Evolutionary conservation across 2,329 filamentous ascomycete species (phyloP).

Genomic region (Fusarium sp.): DNA sequence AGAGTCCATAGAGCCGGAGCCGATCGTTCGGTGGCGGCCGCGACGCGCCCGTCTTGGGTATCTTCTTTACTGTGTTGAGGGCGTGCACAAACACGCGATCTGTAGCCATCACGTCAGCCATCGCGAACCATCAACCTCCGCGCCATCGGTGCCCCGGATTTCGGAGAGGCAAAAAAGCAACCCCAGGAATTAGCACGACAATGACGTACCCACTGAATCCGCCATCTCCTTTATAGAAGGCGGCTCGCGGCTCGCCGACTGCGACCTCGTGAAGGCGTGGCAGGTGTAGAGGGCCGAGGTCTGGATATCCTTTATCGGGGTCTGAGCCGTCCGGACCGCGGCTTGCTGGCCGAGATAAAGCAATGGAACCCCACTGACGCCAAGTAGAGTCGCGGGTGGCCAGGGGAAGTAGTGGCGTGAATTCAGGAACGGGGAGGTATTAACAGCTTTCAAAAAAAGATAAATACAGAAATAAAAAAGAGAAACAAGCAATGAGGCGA

Average conservation of each 20-base stretch:
- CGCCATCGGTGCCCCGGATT: neutral
- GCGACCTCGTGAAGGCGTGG: constrained; percentile 29
- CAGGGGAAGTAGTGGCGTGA: constrained; percentile 16
- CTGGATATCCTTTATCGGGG: constrained; percentile 42
- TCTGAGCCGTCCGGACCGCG: constrained; percentile 44
- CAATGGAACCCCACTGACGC: constrained; percentile 34
- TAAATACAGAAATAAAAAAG: neutral
- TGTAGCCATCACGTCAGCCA: constrained; percentile 54
- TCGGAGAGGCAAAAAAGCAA: neutral
- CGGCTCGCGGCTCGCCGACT: constrained; percentile 30
- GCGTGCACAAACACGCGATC: constrained; percentile 99
- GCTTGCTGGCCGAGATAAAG: constrained; percentile 43
- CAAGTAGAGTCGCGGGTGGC: neutral
- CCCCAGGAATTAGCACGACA: neutral
- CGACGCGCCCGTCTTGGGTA: constrained; percentile 90
- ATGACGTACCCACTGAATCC: constrained; percentile 47
- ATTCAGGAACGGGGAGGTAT: neutral
- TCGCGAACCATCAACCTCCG: neutral
- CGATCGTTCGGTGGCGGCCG: constrained; percentile 88
- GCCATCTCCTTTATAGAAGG: constrained; percentile 39
- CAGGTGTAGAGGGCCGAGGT: constrained; percentile 30
- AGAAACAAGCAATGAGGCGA: constrained; percentile 7
- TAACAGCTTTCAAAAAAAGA: constrained; percentile 2
- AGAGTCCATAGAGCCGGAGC: constrained; percentile 94
- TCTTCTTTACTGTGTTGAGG: constrained; percentile 98